Percentiles rank a stretch among this genome's conserved stretches.
Evolutionary conservation across 169 alveolate species (phyloP).

Genomic region (Cryptosporidium andersoni): DNA sequence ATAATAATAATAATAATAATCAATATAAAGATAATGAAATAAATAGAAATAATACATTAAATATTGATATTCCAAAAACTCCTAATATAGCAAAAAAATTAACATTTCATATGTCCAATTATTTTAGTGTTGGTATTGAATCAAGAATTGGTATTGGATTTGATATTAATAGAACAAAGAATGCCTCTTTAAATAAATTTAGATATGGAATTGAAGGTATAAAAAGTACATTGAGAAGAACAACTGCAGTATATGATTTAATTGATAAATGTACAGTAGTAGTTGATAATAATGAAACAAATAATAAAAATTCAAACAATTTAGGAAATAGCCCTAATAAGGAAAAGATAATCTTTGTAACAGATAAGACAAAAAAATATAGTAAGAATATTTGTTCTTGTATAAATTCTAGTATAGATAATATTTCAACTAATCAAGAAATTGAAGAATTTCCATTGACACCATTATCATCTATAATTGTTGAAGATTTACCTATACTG

Average conservation of each 20-base stretch:
- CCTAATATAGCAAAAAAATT: slow-evolving; percentile 46
- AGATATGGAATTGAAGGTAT: slow-evolving; percentile 64
- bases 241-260: slow-evolving; percentile 48
- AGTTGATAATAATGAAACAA: slow-evolving; percentile 6
- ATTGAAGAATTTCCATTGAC: slow-evolving; percentile 3
- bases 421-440: slow-evolving; percentile 5
- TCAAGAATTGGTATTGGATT: slow-evolving; percentile 92
- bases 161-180: slow-evolving; percentile 83
- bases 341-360: slow-evolving; percentile 54
- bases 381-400: slow-evolving; percentile 41
- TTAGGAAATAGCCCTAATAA: neutral
- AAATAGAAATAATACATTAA: slow-evolving; percentile 25
- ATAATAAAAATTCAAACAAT: slow-evolving; percentile 14
- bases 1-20: too few relatives aligned
- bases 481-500: slow-evolving; percentile 3
- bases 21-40: slow-evolving; percentile 32
- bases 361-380: slow-evolving; percentile 1
- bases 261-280: slow-evolving; percentile 63
- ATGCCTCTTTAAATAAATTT: slow-evolving; percentile 72
- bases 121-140: slow-evolving; percentile 92
- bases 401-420: slow-evolving; percentile 13
- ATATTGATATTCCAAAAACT: slow-evolving; percentile 19
- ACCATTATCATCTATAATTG: slow-evolving; percentile 12
- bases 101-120: slow-evolving; percentile 85
- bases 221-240: slow-evolving; percentile 53